A percentile compares a stretch with the other conserved stretches of the same genome.
These are phyloP conservation scores for Lasiodiplodia sp. DNA, from an alignment of 2,329 filamentous ascomycete species.

Conservation along the genomic window DNA sequence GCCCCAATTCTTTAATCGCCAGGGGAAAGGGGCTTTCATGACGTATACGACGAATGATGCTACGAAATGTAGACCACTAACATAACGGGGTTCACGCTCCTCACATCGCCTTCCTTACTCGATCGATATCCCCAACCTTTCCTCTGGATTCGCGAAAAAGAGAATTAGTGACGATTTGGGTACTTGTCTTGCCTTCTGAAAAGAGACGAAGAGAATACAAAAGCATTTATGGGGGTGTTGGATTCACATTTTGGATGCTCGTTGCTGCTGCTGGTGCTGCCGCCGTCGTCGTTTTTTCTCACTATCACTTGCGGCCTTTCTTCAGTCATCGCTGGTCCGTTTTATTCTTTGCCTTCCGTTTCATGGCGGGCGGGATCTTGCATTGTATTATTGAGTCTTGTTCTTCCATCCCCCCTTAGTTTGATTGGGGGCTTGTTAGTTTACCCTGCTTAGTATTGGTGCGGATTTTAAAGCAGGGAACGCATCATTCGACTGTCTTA, in stretches of 20 bases:
- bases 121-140: constrained; percentile 30
- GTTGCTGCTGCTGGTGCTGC: constrained; percentile 27
- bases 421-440: constrained; percentile 15
- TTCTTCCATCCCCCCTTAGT: constrained; percentile 14
- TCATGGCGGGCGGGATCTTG: constrained; percentile 29
- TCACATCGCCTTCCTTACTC: constrained; percentile 29
- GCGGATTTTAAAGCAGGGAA: constrained; percentile 10
- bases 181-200: constrained; percentile 29
- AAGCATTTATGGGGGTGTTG: constrained; percentile 30
- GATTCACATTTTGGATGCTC: constrained; percentile 27
- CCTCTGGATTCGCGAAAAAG: constrained; percentile 28
- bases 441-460: constrained; percentile 27
- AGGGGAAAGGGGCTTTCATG: constrained; percentile 32
- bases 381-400: constrained; percentile 30
- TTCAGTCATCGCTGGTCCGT: constrained; percentile 25
- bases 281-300: constrained; percentile 21
- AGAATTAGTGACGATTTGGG: constrained; percentile 30
- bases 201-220: constrained; percentile 30
- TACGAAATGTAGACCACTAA: constrained; percentile 34
- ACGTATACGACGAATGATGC: constrained; percentile 40
- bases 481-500: constrained; percentile 9
- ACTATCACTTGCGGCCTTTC: constrained; percentile 6
- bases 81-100: constrained; percentile 31
- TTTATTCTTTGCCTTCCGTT: constrained; percentile 14
- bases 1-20: constrained; percentile 30